phyloP scores from a whole-genome alignment of 179 eudicot species.

The Heliamphora pulchella region DNA sequence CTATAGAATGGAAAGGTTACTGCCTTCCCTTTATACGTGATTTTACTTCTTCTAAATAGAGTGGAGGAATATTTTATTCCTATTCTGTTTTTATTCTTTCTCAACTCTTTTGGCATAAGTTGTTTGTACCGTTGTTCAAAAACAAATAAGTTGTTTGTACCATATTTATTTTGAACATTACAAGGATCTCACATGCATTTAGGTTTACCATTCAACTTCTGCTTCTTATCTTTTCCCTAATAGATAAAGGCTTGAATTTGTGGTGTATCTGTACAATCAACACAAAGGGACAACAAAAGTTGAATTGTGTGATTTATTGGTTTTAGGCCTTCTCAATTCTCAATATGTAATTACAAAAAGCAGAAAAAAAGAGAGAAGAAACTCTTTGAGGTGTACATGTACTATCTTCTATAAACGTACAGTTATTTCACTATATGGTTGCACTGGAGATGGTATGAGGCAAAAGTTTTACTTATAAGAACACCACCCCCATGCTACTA shows the following conservation, averaged over 20 bases:
- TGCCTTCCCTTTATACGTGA: background rate
- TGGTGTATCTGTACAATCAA: background rate
- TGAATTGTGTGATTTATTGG: background rate
- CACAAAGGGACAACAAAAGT: background rate
- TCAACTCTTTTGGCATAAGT: background rate
- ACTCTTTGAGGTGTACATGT: background rate
- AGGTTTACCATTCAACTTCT: background rate
- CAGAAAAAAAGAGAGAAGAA: background rate
- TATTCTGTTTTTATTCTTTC: no score
- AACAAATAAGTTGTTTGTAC: background rate
- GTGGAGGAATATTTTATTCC: background rate
- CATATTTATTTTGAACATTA: background rate
- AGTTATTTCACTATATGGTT: background rate
- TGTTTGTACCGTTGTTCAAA: background rate
- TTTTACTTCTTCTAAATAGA: background rate
- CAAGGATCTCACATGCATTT: background rate
- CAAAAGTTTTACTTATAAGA: background rate
- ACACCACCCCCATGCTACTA: background rate
- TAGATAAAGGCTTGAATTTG: background rate
- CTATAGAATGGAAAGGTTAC: background rate
- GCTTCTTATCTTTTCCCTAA: background rate
- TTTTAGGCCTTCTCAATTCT: background rate
- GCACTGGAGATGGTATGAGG: background rate
- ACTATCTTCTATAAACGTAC: no score
- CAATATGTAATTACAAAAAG: background rate